Evolutionary conservation across 75 land plant genomes (phyloP).

Genomic region (Larix kaempferi): DNA sequence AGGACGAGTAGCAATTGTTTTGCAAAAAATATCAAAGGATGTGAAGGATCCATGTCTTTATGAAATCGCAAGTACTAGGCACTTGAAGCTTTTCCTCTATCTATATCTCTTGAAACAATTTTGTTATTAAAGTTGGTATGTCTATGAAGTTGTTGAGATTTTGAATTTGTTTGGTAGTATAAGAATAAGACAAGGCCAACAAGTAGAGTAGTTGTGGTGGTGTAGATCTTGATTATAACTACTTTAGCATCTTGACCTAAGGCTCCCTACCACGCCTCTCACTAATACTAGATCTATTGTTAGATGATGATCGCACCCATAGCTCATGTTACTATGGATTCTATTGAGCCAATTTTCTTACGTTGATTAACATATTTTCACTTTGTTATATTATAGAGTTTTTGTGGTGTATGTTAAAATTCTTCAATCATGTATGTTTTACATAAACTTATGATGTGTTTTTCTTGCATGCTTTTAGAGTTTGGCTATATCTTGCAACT

Average conservation of each 20-base stretch:
- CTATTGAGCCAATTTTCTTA: too few relatives aligned
- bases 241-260: conserved; percentile 30
- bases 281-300: background rate
- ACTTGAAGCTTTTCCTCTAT: conserved; percentile 21
- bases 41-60: conserved; percentile 19
- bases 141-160: background rate
- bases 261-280: conserved; percentile 15
- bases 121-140: conserved; percentile 2
- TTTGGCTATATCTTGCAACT: background rate
- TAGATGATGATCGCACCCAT: background rate
- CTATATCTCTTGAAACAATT: conserved; percentile 24
- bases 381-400: too few relatives aligned
- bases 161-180: conserved; percentile 27
- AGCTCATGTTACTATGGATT: too few relatives aligned
- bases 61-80: conserved; percentile 28
- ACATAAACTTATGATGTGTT: too few relatives aligned
- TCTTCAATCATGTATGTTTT: too few relatives aligned
- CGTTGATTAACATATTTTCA: too few relatives aligned
- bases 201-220: conserved; percentile 29
- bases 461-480: background rate
- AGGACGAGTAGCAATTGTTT: conserved; percentile 32
- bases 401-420: too few relatives aligned
- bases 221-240: conserved; percentile 48
- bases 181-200: conserved; percentile 27
- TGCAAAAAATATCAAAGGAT: conserved; percentile 43